phyloP scores from a whole-genome alignment of 2,329 filamentous ascomycete genomes.

The Exserohilum rostratum region DNA sequence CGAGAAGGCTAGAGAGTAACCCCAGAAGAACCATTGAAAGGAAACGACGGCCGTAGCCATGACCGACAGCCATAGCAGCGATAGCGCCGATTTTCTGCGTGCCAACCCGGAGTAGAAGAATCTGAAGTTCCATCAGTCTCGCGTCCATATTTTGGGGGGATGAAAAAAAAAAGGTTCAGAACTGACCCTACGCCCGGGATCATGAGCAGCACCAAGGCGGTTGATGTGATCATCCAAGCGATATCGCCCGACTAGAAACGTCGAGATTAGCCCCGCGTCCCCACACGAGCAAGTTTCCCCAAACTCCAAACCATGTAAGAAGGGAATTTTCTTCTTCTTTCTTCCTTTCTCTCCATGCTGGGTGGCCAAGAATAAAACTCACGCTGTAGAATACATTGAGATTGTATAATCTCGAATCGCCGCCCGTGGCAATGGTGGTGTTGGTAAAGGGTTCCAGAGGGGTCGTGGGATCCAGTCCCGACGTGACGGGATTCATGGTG shows the following conservation, averaged over 20 bases:
- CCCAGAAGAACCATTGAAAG: conserved; percentile 98
- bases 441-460: conserved; percentile 56
- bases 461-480: conserved; percentile 37
- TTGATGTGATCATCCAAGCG: conserved; percentile 76
- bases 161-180: not conserved
- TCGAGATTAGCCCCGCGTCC: conserved; percentile 32
- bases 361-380: conserved; percentile 38
- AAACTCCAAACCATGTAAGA: not conserved
- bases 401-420: conserved; percentile 69
- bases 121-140: conserved; percentile 47
- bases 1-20: conserved; percentile 82
- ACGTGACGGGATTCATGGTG: conserved; percentile 38
- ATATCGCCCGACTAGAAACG: conserved; percentile 73
- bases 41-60: conserved; percentile 79
- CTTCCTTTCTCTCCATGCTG: not conserved
- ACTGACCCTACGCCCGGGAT: conserved; percentile 80
- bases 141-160: not conserved
- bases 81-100: conserved; percentile 85
- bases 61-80: conserved; percentile 83
- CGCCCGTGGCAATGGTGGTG: conserved; percentile 67
- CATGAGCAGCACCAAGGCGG: conserved; percentile 87
- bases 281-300: conserved; percentile 3
- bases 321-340: no score
- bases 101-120: conserved; percentile 95
- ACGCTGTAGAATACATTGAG: conserved; percentile 87